Base-by-base conservation (phyloP, 2,329 filamentous ascomycete genomes). In the Pyrenophora graminea region DNA sequence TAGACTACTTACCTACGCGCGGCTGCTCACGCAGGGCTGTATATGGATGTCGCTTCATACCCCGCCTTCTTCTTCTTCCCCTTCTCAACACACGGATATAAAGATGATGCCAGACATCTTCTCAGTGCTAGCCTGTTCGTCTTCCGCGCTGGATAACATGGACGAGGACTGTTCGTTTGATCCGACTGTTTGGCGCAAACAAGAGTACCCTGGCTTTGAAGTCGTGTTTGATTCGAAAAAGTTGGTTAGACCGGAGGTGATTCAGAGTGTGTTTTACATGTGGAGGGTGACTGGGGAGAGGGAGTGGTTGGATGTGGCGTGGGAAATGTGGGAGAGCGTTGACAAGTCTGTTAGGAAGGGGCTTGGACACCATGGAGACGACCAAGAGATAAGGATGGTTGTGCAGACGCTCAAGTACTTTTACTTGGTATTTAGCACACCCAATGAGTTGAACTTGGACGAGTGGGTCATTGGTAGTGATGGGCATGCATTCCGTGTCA, bases 241-340 rank as follows among this genome's bases (percentile, higher is more conserved):
- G 67, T 80, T 87, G 31, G 75, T 89, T 15, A 80, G 71, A 4
- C 88, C 88, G 8, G 88, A 91, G 71, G 88, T 88, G 1, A 89
- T 91, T 49, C 88, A 91, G 74, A 87, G 84, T 18, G 81, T 92
- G 4, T 92, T 90, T 68, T 81, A 90, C 64, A 82, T 91, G 77
- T 90, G 86, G 68, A 82, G 88, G 45, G 76, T 89, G 53, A 90
- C 87, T 0, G 88, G 86, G 21, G 84, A 89, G 51, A 62, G 77
- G 3, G 71, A 74, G 23, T 87, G 85, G 78, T 82, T 82, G 64
- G 81, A 87, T 45, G 82, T 85, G 63, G 88, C 86, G 1, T 90
- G 88, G 87, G 76, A 77, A 41, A 90, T 91, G 87, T 90, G 89
- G 65, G 68, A 81, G 50, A 79, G 81, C 2, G 80, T 90, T 18